These are phyloP conservation scores for Yamadazyma blattariae DNA, from an alignment of 1,139 yeast species.

Conservation along the genomic window DNA sequence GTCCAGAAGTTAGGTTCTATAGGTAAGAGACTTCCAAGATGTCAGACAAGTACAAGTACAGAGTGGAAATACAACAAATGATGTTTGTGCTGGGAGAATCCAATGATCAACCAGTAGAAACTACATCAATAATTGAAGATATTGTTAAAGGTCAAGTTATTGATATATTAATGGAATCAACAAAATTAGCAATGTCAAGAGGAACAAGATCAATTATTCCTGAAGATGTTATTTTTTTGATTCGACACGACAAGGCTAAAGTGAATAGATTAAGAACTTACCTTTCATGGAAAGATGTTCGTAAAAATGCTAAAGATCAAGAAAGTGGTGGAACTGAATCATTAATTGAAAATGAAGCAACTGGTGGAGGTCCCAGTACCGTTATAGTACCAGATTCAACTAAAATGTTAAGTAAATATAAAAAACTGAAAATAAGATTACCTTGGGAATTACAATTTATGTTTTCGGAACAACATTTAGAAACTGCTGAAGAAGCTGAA, in stretches of 20 bases:
- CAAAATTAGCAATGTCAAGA: constrained; percentile 71
- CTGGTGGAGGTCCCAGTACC: constrained; percentile 27
- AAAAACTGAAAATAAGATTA: constrained; percentile 75
- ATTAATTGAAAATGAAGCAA: constrained; percentile 39
- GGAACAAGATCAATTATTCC: constrained; percentile 87
- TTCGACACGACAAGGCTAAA: constrained; percentile 92
- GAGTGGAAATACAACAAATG: constrained; percentile 93
- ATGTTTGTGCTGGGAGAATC: constrained; percentile 98
- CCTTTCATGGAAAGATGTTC: constrained; percentile 94
- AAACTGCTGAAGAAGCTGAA: constrained; percentile 73
- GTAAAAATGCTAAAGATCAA: constrained; percentile 95
- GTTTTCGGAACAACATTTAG: constrained; percentile 88
- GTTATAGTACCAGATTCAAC: constrained; percentile 44
- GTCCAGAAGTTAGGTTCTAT: not conserved
- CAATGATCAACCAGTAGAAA: constrained; percentile 88
- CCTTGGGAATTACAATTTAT: constrained; percentile 97
- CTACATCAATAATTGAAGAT: constrained; percentile 89
- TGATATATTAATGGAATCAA: constrained; percentile 78
- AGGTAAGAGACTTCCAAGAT: constrained; percentile 2
- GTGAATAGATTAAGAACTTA: constrained; percentile 89
- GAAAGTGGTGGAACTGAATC: constrained; percentile 78
- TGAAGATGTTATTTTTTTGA: constrained; percentile 89
- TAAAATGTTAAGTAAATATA: constrained; percentile 59
- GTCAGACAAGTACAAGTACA: constrained; percentile 61
- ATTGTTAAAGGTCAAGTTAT: constrained; percentile 94